Conservation (phyloP, 257 asterid species). For the Salvia hispanica region DNA sequence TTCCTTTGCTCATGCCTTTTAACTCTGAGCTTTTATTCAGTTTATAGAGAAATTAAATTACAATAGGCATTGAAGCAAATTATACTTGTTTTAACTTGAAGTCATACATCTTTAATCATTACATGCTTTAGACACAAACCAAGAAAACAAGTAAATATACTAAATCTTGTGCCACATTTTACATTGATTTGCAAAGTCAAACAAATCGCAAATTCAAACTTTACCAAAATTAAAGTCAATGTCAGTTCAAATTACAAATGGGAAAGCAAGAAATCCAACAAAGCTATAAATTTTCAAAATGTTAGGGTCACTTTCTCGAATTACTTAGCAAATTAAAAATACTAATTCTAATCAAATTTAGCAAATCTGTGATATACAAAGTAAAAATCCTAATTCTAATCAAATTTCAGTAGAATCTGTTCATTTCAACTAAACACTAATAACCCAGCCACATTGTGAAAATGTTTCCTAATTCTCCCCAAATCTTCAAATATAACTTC, state of each 20-base stretch:
- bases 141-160: slow-evolving; percentile 3
- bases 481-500: neutral
- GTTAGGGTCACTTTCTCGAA: neutral
- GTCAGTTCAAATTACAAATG: neutral
- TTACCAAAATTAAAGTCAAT: neutral
- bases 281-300: slow-evolving; percentile 19
- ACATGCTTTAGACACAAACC: neutral
- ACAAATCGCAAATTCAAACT: slow-evolving; percentile 11
- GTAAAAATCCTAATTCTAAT: neutral
- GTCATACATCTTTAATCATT: neutral
- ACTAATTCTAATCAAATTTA: slow-evolving; percentile 7
- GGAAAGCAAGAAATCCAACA: slow-evolving; percentile 2
- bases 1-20: neutral
- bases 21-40: neutral
- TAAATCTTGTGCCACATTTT: too few relatives aligned
- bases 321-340: slow-evolving; percentile 9
- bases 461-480: neutral
- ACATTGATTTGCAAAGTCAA: too few relatives aligned
- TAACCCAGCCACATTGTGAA: neutral
- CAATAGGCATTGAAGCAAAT: neutral
- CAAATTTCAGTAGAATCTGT: slow-evolving; percentile 18
- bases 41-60: neutral
- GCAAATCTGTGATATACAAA: too few relatives aligned
- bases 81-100: neutral
- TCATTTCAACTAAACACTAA: neutral